Evolutionary conservation across 2,329 filamentous ascomycete species (phyloP), one percentile per base, ranked within the genome.

Genomic region (Chaetoscypha palmicola): DNA sequence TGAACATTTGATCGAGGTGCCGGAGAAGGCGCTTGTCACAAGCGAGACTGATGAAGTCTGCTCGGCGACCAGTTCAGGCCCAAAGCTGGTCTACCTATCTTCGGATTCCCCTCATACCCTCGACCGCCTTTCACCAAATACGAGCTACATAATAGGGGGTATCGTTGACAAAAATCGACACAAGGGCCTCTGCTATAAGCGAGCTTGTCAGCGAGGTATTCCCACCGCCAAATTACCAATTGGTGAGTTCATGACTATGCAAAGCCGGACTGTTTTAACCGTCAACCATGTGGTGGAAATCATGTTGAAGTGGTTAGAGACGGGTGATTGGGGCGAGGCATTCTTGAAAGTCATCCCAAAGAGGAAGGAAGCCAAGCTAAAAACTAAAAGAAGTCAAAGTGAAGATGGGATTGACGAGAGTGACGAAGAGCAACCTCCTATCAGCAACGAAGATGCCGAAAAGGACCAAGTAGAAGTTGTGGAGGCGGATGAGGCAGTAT

Each of bases 271-370:
- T 56, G 86, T 98, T 3, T 69, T 98, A 45, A 83, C 91, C 3
- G 96, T 91, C 5, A 98, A 97, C 61, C 92, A 98, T 60, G 92
- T 98, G 1, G 78, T 92, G 36, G 91, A 97, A 66, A 97, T 98
- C 50, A 95, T 98, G 87, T 68, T 95, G 35, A 81, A 80, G 53
- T 98, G 90, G 89, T 66, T 98, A 43, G 88, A 96, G 64, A 79
- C 78, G 38, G 86, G 86, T 2, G 85, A 97, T 62, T 98, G 92
- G 92, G 90, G 83, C 1, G 72, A 85, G 59, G 90, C 92, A 0
- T 98, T 98, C 62, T 68, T 90, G 66, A 74, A 78, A 39, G 88
- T 94, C 3, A 90, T 98, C 54, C 92, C 92, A 0, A 89, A 88
- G 66, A 73, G 92, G 50, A 98, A 98, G 64, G 88, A 87, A 1